These are phyloP conservation scores for Colletotrichum kahawae DNA, from an alignment of 2,329 filamentous ascomycete genomes.

Conservation along the genomic window DNA sequence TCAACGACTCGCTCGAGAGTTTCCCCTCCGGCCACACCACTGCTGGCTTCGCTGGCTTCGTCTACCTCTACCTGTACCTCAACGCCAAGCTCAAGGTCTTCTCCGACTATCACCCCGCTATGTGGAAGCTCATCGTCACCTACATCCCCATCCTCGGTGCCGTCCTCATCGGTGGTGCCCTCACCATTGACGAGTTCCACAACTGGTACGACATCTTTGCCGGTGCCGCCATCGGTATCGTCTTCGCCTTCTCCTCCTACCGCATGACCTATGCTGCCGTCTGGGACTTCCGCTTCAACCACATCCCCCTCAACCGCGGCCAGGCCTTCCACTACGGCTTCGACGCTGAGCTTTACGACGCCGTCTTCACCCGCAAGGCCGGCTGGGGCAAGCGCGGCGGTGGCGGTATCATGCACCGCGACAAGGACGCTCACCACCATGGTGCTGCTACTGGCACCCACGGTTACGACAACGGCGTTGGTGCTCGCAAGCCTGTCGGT, in stretches of 20 bases:
- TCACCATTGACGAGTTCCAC: slow-evolving; percentile 77
- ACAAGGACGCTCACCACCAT: slow-evolving; percentile 4
- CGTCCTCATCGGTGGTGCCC: slow-evolving; percentile 68
- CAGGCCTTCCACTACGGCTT: slow-evolving; percentile 56
- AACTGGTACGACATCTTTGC: slow-evolving; percentile 78
- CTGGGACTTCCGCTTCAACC: slow-evolving; percentile 71
- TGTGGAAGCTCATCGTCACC: slow-evolving; percentile 74
- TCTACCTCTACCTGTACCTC: slow-evolving; percentile 75
- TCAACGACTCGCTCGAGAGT: slow-evolving; percentile 73
- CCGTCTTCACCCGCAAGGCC: slow-evolving; percentile 63
- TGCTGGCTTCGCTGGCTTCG: slow-evolving; percentile 74
- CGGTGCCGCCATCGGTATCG: slow-evolving; percentile 67
- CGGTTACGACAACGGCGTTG: not conserved
- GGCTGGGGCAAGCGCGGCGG: slow-evolving; percentile 56
- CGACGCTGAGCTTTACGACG: slow-evolving; percentile 54
- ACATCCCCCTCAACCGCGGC: slow-evolving; percentile 67
- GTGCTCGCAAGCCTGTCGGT: slow-evolving; percentile 14
- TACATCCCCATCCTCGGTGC: slow-evolving; percentile 73
- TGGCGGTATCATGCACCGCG: slow-evolving; percentile 26
- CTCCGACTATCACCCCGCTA: slow-evolving; percentile 72
- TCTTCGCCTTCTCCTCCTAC: slow-evolving; percentile 69
- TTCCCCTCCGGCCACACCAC: slow-evolving; percentile 79
- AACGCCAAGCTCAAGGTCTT: slow-evolving; percentile 82
- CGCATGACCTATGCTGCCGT: slow-evolving; percentile 71
- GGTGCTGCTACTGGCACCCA: not conserved